These are phyloP conservation scores for Ganoderma lingzhi DNA, from an alignment of 1,284 basidiomycete genomes.

Conservation along the genomic window DNA sequence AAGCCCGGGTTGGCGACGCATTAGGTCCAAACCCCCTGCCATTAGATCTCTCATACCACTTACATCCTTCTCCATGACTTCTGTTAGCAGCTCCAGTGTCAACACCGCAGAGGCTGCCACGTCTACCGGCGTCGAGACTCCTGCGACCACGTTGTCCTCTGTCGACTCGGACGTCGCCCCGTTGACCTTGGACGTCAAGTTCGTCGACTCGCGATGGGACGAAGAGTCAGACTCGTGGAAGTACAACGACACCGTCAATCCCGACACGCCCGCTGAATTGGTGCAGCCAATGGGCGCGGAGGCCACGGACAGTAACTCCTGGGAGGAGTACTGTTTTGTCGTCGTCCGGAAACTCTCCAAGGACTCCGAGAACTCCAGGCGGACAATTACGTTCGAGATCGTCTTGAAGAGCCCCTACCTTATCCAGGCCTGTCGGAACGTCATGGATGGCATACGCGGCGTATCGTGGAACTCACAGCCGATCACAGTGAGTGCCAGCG, in stretches of 20 bases:
- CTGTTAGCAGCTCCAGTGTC: background rate
- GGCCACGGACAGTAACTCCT: background rate
- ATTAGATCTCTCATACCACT: background rate
- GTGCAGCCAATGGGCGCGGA: slow-evolving; percentile 15
- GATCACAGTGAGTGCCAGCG: slow-evolving; percentile 49
- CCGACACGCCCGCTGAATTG: slow-evolving; percentile 14
- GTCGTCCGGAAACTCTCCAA: slow-evolving; percentile 56
- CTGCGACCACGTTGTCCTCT: background rate
- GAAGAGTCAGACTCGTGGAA: slow-evolving; percentile 14
- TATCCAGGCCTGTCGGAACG: slow-evolving; percentile 58
- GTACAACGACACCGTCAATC: slow-evolving; percentile 16
- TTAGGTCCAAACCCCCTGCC: background rate
- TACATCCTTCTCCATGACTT: background rate
- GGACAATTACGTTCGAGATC: slow-evolving; percentile 54
- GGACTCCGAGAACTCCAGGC: slow-evolving; percentile 36
- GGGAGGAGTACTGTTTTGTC: slow-evolving; percentile 46
- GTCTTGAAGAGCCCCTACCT: slow-evolving; percentile 64
- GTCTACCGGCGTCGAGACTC: background rate
- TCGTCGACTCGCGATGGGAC: slow-evolving; percentile 18
- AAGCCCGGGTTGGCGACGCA: background rate
- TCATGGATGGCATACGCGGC: slow-evolving; percentile 58
- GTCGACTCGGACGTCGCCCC: slow-evolving; percentile 1
- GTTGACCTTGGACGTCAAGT: slow-evolving; percentile 16
- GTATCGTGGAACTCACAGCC: slow-evolving; percentile 64
- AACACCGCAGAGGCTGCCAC: background rate